Percentiles rank a stretch among this genome's conserved stretches.
These are phyloP conservation scores for Aspergillus niger DNA, from an alignment of 2,329 filamentous ascomycete genomes.

Conservation along the genomic window DNA sequence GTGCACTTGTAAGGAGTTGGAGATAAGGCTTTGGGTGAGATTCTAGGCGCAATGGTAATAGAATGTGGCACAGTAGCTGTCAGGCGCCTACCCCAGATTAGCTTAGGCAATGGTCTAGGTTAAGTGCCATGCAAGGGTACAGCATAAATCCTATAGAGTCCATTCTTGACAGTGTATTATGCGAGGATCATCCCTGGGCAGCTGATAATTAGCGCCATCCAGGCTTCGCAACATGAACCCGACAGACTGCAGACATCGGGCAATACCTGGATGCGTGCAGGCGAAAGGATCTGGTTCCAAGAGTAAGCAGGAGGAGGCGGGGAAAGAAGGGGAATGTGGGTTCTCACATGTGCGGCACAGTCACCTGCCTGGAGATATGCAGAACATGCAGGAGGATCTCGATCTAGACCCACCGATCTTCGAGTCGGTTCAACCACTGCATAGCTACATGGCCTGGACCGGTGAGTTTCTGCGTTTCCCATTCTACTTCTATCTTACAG, in stretches of 20 bases:
- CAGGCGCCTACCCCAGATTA: slow-evolving; percentile 10
- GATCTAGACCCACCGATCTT: slow-evolving; percentile 1
- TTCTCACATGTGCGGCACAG: background rate
- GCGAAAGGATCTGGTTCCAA: background rate
- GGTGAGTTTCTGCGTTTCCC: background rate
- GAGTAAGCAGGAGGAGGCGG: background rate
- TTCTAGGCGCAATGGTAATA: background rate
- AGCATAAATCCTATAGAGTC: background rate
- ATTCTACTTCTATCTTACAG: background rate
- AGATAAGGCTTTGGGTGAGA: background rate
- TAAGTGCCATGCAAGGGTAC: slow-evolving; percentile 4
- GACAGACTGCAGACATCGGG: background rate
- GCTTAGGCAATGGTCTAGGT: background rate
- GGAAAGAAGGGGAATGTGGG: background rate
- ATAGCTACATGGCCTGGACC: background rate
- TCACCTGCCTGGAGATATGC: background rate
- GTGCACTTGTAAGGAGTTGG: slow-evolving; percentile 1
- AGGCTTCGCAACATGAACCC: background rate
- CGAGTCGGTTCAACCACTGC: background rate
- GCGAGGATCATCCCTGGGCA: slow-evolving; percentile 4
- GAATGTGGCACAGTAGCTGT: slow-evolving; percentile 1
- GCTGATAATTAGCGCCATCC: background rate
- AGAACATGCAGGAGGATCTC: background rate
- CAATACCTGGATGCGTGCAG: background rate
- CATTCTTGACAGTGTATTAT: background rate